Base-by-base conservation (phyloP, 202 grass and related monocot species). In the Brachypodium distachyon region DNA sequence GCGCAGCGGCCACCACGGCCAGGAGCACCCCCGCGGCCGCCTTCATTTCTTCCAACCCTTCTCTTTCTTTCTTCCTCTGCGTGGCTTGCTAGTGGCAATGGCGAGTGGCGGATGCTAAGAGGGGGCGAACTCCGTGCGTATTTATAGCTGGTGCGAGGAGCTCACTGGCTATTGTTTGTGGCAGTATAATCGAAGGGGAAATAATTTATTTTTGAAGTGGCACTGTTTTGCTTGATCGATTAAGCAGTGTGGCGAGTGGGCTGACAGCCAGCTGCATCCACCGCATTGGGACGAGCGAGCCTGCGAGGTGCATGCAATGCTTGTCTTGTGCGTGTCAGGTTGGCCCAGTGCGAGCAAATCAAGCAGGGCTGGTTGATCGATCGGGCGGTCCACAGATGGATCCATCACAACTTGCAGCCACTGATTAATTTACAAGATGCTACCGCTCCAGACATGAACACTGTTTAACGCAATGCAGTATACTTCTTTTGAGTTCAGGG, bases 321-420 rank as follows among this genome's bases (percentile, higher is more conserved):
- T 69, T 69, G 43, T 54, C 33, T 72, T 26, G 31, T 5, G 48
- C 32, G 48, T 53, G 68, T 72, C 70, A 53, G 68, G 33, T 26
- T 72, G 70, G 70, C 4, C 69, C 34, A 73, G 46, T 17, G 68
- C 56, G 54, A 81, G 55, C 78, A 39, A 16, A 81, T 61, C 68
- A 81, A 33, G 68, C 19, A 58, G 54, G 27, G 55, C 32, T 52
- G 23, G 41, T 16, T 9, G 54, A 42, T 63, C 9, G 22, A 0
- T n/a, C n/a, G n/a, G n/a, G n/a, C n/a, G n/a, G n/a, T n/a, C n/a
- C n/a, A n/a, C n/a, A n/a, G n/a, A n/a, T 13, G 10, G n/a, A 41
- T 54, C 33, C 34, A 32, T 41, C 42, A 3, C 56, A 62, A 40
- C 1, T 61, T 39, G 78, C 64, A 2, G 29, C 12, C 36, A 64